phyloP scores from a whole-genome alignment of 1,284 basidiomycete genomes.

The Microbotryum silenes-acaulis region DNA sequence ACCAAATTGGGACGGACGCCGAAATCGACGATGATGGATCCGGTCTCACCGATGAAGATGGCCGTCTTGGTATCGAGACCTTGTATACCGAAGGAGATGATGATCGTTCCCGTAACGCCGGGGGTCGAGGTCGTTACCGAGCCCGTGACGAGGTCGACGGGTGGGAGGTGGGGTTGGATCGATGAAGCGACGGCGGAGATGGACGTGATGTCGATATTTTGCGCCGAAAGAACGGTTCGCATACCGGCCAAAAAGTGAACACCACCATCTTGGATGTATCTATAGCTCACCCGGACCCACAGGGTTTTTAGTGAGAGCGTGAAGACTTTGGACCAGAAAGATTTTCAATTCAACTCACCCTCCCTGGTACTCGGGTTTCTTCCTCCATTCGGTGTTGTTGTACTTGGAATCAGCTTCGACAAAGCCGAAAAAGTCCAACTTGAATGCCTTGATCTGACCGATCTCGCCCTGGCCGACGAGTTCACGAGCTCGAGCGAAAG shows the following conservation, averaged over 20 bases:
- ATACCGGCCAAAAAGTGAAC: slow-evolving; percentile 33
- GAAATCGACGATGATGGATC: slow-evolving; percentile 17
- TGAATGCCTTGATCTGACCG: slow-evolving; percentile 58
- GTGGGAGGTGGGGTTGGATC: slow-evolving; percentile 28
- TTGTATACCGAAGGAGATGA: slow-evolving; percentile 22
- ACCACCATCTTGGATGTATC: slow-evolving; percentile 34
- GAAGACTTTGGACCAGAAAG: too few relatives aligned
- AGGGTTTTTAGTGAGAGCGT: too few relatives aligned
- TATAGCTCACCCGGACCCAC: neutral
- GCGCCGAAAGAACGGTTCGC: neutral
- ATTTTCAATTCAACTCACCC: slow-evolving; percentile 8
- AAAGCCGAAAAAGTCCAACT: slow-evolving; percentile 50
- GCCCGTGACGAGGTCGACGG: slow-evolving; percentile 26
- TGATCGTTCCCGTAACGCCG: slow-evolving; percentile 17
- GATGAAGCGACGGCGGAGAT: slow-evolving; percentile 11
- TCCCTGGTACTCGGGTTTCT: slow-evolving; percentile 32
- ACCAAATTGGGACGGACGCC: neutral
- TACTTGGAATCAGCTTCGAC: slow-evolving; percentile 46
- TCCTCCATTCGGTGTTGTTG: slow-evolving; percentile 24
- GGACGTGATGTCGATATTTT: neutral
- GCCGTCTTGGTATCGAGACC: neutral
- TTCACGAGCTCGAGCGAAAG: slow-evolving; percentile 49
- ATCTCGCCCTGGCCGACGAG: slow-evolving; percentile 54
- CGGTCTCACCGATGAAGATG: slow-evolving; percentile 12
- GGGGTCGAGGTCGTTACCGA: slow-evolving; percentile 3